Percentiles rank a stretch among this genome's conserved stretches.
Evolutionary conservation across 371 early-diverging fungal genomes (phyloP).

Genomic region (Apophysomyces ossiformis): DNA sequence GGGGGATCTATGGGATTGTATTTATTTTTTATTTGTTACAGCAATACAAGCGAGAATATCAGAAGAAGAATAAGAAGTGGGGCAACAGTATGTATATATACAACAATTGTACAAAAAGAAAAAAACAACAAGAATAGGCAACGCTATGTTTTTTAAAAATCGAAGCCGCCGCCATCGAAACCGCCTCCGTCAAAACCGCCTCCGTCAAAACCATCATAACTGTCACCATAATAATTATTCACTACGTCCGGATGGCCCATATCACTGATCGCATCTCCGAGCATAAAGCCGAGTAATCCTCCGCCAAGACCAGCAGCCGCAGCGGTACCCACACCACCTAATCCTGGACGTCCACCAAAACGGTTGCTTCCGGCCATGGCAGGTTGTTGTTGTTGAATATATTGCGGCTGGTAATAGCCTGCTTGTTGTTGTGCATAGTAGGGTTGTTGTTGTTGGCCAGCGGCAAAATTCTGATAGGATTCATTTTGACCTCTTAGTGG

Average conservation of each 20-base stretch:
- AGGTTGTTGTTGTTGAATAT: slow-evolving; percentile 25
- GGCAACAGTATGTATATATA: background rate
- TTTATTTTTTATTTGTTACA: too few species aligned
- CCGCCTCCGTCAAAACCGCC: slow-evolving; percentile 38
- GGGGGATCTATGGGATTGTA: too few species aligned
- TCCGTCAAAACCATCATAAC: slow-evolving; percentile 34
- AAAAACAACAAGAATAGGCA: background rate
- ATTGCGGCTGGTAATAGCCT: slow-evolving; percentile 20
- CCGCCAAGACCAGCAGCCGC: slow-evolving; percentile 47
- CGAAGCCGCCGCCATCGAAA: slow-evolving; percentile 33
- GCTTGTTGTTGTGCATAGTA: slow-evolving; percentile 16
- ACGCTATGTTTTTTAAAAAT: slow-evolving; percentile 14
- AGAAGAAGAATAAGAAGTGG: too few species aligned
- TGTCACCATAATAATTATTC: slow-evolving; percentile 40
- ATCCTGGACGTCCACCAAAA: slow-evolving; percentile 20
- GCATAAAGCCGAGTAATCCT: slow-evolving; percentile 40
- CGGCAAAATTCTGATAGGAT: slow-evolving; percentile 13
- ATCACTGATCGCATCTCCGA: slow-evolving; percentile 39
- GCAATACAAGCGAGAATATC: too few species aligned
- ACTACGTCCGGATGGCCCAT: slow-evolving; percentile 28
- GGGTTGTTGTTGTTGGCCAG: slow-evolving; percentile 1
- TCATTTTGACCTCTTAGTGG: slow-evolving; percentile 20
- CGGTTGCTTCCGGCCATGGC: slow-evolving; percentile 16
- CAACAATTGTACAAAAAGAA: slow-evolving; percentile 1
- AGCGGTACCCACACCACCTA: slow-evolving; percentile 33